Evolutionary conservation across 345 rosid species (phyloP), one percentile per base, ranked within the genome.

Genomic region (Eucalyptus victrix): DNA sequence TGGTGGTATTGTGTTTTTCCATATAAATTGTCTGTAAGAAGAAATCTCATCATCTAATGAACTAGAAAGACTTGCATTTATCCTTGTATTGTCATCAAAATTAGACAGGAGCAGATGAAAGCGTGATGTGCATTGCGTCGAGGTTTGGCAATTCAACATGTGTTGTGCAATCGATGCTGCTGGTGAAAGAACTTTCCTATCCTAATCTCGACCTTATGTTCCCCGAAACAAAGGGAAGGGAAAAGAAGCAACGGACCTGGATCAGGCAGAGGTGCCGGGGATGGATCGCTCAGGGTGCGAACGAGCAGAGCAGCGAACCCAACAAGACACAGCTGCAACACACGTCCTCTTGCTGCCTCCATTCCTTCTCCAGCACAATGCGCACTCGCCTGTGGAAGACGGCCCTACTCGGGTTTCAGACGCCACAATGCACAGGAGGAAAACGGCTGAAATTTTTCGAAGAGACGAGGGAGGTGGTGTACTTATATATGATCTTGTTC

Each of bases 381-480:
- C 2, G 5, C 47, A 11, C 13, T 76, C 4, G 45, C 45, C 47
- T 1, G 12, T 3, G 1, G 45, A 76, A 37, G 45, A 21, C 14
- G 47, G 42, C 83, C 37, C 4, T 21, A 76, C 1, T 21, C 83
- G 28, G 14, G 28, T 21, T 7, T 4, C 69, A 62, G 69, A 51
- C 23, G 54, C 54, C 44, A 3, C 26, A 8, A 37, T 37, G 83
- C 83, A 6, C 47, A 37, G 12, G 47, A 30, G 49, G 40, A 87
- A 26, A 69, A 62, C 42, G 28, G 17, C 90, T 90, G 89, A 93
- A 92, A 91, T 26, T 89, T 90, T 90, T 89, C 86, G 10, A 8
- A 23, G 88, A 80, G 54, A 54, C 80, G 72, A 86, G 47, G 28
- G 65, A 53, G 89, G 32, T 7, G 49, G 14, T 12, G 53, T 89